A percentile compares a stretch with the other conserved stretches of the same genome.
Evolutionary conservation across 768 basidiomycete species (phyloP).

Genomic region (Russula compacta): DNA sequence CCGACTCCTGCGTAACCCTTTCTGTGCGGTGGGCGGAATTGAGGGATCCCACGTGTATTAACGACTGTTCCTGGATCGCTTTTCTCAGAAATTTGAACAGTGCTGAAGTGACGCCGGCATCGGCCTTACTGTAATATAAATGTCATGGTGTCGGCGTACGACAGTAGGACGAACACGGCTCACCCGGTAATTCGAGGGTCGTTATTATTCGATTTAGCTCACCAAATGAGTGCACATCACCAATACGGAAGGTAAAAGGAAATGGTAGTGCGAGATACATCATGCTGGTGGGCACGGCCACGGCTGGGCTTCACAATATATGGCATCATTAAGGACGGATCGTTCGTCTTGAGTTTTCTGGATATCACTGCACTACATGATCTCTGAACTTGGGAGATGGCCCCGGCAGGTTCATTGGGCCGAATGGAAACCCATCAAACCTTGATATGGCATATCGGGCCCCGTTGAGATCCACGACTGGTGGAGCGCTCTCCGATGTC

Average conservation of each 20-base stretch:
- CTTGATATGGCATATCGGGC: background rate
- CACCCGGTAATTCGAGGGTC: background rate
- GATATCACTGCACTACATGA: background rate
- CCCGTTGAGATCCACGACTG: conserved; percentile 25
- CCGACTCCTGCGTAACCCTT: background rate
- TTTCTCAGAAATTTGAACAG: background rate
- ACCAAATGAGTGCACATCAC: conserved; percentile 26
- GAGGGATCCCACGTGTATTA: background rate
- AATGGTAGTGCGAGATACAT: conserved; percentile 12
- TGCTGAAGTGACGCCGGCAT: background rate
- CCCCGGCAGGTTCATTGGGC: conserved; percentile 22
- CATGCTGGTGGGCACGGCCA: background rate
- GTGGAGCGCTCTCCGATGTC: too few relatives aligned
- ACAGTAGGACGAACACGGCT: background rate
- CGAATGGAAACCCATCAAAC: too few relatives aligned
- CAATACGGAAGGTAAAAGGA: conserved; percentile 13
- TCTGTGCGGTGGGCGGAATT: background rate
- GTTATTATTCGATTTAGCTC: conserved; percentile 20
- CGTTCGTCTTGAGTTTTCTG: conserved; percentile 6
- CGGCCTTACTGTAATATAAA: background rate
- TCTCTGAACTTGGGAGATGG: background rate
- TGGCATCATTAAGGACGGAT: background rate
- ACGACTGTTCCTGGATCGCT: background rate
- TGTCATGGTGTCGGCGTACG: background rate
- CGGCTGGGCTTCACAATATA: background rate